Evolutionary conservation across 2,329 filamentous ascomycete species (phyloP).

Genomic region (Alternaria longipes): DNA sequence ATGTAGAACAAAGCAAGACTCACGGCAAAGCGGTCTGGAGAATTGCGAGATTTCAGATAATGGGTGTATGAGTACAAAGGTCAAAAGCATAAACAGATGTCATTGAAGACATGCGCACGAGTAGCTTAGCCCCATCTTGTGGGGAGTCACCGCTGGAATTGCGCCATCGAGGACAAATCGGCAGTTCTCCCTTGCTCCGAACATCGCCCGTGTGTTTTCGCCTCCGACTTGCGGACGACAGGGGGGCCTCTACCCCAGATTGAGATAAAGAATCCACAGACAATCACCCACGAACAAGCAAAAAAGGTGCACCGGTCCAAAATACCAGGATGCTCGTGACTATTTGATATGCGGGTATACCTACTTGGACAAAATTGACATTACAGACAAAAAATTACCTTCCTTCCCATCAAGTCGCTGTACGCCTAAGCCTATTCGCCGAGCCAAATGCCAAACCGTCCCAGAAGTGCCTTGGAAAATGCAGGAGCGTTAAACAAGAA

Average conservation of each 20-base stretch:
- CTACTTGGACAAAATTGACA: slow-evolving; percentile 3
- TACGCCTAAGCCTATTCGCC: slow-evolving; percentile 14
- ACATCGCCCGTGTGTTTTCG: slow-evolving; percentile 21
- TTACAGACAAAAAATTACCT: slow-evolving; percentile 10
- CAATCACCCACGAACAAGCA: neutral
- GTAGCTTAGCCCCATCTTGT: slow-evolving; percentile 34
- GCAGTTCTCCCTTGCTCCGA: slow-evolving; percentile 36
- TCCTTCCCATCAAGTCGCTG: slow-evolving; percentile 2
- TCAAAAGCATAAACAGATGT: slow-evolving; percentile 12
- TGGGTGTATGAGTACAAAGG: slow-evolving; percentile 12
- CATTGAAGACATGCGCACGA: slow-evolving; percentile 33
- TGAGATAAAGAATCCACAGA: slow-evolving; percentile 17
- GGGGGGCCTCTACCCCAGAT: slow-evolving; percentile 32
- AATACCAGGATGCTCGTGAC: neutral
- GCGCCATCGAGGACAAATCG: slow-evolving; percentile 44
- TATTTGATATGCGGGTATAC: slow-evolving; percentile 18
- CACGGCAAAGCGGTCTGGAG: neutral
- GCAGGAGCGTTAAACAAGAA: neutral
- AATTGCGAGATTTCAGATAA: slow-evolving; percentile 1
- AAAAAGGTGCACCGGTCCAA: neutral
- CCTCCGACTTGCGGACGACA: slow-evolving; percentile 12
- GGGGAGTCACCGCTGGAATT: slow-evolving; percentile 48
- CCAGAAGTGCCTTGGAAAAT: neutral
- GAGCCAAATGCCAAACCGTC: slow-evolving; percentile 9
- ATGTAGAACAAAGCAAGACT: slow-evolving; percentile 4